Base-by-base conservation (phyloP, 2,329 filamentous ascomycete species). In the Rhytidhysteron rufulum region DNA sequence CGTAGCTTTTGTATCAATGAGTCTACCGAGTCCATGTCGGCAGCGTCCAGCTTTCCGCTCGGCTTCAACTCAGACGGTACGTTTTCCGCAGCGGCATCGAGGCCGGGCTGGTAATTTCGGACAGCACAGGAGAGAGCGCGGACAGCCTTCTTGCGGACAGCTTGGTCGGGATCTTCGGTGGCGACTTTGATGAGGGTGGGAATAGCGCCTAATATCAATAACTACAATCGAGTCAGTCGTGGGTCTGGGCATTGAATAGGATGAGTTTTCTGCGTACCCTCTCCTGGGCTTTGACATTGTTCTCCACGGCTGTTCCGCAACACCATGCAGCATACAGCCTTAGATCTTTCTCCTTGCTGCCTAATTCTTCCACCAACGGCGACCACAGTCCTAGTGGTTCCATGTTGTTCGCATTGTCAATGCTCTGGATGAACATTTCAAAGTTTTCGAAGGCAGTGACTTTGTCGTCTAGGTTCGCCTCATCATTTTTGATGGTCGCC, bases 391-490 rank as follows among this genome's bases (percentile, higher is more conserved):
- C 77, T 16, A 96, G 71, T 20, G 78, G 78, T 50, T 82, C 82
- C 53, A 98, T 79, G 69, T 96, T 94, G 73, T 97, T 98, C 43
- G 93, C 91, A 65, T 98, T 98, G 74, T 98, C 93, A 54, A 97
- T 81, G 48, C 80, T 82, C 72, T 96, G 89, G 56, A 96, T 85
- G 43, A 95, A 74, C 66, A 95, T 88, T 71, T 95, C 90, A 48
- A 96, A 85, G 70, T 96, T 95, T 77, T 95, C 90, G 67, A 95
- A 94, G 27, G 90, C 90, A 42, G 83, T 79, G 39, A 94, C 69
- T 65, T 87, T 88, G 41, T 84, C 76, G 7, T 70, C 50, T 15
- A 81, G 80, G 8, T 74, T 77, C 15, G 18, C 11, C 3, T 41
- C 34, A n/a, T 20, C n/a, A 21, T 38, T 39, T 15, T 51, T 43